Base-by-base conservation (phyloP, 495 filamentous ascomycete genomes). In the Penicillium odoratum region DNA sequence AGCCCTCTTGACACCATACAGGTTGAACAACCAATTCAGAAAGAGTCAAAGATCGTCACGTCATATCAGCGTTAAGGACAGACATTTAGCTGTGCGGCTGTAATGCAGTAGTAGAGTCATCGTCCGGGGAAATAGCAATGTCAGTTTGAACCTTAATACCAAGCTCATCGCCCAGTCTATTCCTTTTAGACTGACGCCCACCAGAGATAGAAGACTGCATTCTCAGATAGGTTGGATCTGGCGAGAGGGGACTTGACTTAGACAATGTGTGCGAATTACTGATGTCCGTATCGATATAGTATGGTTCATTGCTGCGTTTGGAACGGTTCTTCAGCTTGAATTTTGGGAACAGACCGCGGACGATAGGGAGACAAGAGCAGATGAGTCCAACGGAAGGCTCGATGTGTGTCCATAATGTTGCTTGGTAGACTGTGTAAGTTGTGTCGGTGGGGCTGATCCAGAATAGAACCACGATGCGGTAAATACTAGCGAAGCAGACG, bases 401-500 rank as follows among this genome's bases (percentile, higher is more conserved):
- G 49, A 82, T 73, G 38, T 81, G 78, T 26, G 80, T 83, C 85
- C 85, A 88, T 36, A 80, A 75, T 0, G 80, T 79, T 2, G 77
- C 74, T 51, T 81, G 74, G 48, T 83, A 80, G 53, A 75, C 66
- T 3, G 71, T 76, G 48, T 84, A 78, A 1, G 58, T 82, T 28
- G 66, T 78, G 66, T 73, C 75, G 1, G 44, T 26, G 6, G 76
- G 75, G 18, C 78, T 69, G 59, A 85, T 76, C 51, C 78, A 79
- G 57, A 83, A 79, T 31, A 86, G 76, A 1, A 81, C 84, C 56
- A 85, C 78, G 53, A 85, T 79, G 51, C 83, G 75, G 56, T 78
- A 74, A 57, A 79, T 76, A 31, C 71, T 74, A 7, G 76, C 75
- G 59, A 74, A 68, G 78, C 75, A 67, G 70, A 74, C 69, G 74